Evolutionary conservation across 306 rosid genomes (phyloP), one percentile per base, ranked within the genome.

Genomic region (Arachis stenosperma): DNA sequence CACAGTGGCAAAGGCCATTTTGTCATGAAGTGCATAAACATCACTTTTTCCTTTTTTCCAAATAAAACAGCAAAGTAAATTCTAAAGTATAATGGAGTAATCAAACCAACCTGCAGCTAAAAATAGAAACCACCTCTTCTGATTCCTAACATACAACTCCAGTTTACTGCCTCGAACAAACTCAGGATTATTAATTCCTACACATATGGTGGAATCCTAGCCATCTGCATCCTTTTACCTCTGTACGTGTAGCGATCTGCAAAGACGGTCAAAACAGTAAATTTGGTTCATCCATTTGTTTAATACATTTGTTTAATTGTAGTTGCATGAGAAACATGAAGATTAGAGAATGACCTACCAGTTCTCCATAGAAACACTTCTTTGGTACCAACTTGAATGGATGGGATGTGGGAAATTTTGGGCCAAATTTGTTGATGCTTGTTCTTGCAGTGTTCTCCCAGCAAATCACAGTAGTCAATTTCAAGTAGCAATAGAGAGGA

Each of bases 41-140:
- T 62, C 41, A 39, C 50, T 40, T 51, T 9, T 46, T 13, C 5
- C 64, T 40, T 51, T 51, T 9, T 46, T 13, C 6, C 64, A 4
- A 33, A 57, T 65, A 42, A 52, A 8, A 77, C 8, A 17, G 60
- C 40, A 51, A 57, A 40, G 33, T 33, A 17, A 61, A 54, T 61
- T 75, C 37, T 7, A 33, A 40, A 52, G 41, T 36, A 39, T n/a
- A 27, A 59, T 42, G 14, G 43, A 52, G 10, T 60, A 37, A 43
- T 22, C 14, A 14, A 44, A 75, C 87, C 61, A 73, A 85, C 91
- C 13, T 46, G 51, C 9, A 46, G 51, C 51, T 12, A 46, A 48
- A 9, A 48, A 9, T 9, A 11, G 15, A 48, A 48, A 48, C 15
- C 54, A 10, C 54, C 6, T 8, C 54, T 12, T 48, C 54, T 14